phyloP scores from a whole-genome alignment of 2,329 filamentous ascomycete genomes.

The Aspergillus niger region DNA sequence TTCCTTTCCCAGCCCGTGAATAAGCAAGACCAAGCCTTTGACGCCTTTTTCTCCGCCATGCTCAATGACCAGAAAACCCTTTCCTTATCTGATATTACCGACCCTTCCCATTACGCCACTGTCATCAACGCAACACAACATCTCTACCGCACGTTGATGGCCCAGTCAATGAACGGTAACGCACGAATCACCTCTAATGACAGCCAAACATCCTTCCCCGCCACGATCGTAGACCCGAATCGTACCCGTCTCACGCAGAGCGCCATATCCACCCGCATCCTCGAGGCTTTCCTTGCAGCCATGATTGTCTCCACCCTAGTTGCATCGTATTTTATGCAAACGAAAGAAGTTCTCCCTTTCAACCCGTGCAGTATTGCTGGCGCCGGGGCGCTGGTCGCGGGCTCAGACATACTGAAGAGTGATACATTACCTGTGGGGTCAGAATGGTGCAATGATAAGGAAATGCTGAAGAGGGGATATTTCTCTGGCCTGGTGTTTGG shows the following conservation, averaged over 20 bases:
- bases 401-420: conserved; percentile 19
- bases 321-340: conserved; percentile 17
- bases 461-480: conserved; percentile 14
- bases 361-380: conserved; percentile 32
- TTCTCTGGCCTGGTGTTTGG: conserved; percentile 14
- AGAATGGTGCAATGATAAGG: conserved; percentile 22
- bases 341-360: conserved; percentile 24
- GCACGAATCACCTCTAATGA: background rate
- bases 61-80: conserved; percentile 6
- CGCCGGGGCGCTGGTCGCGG: conserved; percentile 25
- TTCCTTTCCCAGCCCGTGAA: background rate
- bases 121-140: conserved; percentile 14
- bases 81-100: background rate
- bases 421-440: conserved; percentile 19
- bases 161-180: conserved; percentile 11
- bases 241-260: conserved; percentile 24
- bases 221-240: conserved; percentile 8
- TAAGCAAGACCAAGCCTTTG: background rate
- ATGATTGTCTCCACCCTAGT: conserved; percentile 25
- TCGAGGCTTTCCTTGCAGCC: conserved; percentile 20
- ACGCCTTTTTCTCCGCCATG: conserved; percentile 8
- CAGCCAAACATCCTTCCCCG: conserved; percentile 1
- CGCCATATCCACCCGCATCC: conserved; percentile 22
- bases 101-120: background rate
- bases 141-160: conserved; percentile 16